These are phyloP conservation scores for Marasmius fiardii DNA, from an alignment of 1,284 basidiomycete genomes.

Conservation along the genomic window DNA sequence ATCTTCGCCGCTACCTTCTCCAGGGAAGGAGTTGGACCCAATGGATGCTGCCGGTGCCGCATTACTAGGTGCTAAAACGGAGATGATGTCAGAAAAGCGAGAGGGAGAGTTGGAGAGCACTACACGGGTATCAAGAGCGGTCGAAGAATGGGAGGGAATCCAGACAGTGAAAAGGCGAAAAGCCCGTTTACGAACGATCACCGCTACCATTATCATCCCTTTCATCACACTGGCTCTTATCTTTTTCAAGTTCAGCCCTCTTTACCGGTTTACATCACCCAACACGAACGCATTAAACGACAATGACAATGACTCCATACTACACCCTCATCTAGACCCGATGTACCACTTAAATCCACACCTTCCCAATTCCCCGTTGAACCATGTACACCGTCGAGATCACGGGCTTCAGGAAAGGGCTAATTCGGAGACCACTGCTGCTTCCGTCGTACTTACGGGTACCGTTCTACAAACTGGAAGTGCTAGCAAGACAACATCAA, in stretches of 20 bases:
- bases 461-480: conserved; percentile 13
- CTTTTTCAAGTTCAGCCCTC: not conserved
- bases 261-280: not conserved
- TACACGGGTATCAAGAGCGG: not conserved
- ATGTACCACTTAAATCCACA: not conserved
- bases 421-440: conserved; percentile 9
- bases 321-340: not conserved
- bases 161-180: not conserved
- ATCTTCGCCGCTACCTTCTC: conserved; percentile 4
- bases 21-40: not conserved
- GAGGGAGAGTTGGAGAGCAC: not conserved
- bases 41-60: conserved; percentile 9
- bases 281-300: not conserved
- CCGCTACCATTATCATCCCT: not conserved
- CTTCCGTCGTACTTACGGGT: conserved; percentile 14
- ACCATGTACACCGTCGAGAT: not conserved
- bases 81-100: not conserved
- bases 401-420: not conserved
- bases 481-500: conserved; percentile 11
- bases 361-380: no score
- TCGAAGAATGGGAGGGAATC: not conserved
- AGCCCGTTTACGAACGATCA: conserved; percentile 10
- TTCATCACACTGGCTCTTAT: not conserved
- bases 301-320: not conserved
- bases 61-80: conserved; percentile 1